phyloP scores from a whole-genome alignment of 164 flowering plant genomes.

The Magnolia sinica region DNA sequence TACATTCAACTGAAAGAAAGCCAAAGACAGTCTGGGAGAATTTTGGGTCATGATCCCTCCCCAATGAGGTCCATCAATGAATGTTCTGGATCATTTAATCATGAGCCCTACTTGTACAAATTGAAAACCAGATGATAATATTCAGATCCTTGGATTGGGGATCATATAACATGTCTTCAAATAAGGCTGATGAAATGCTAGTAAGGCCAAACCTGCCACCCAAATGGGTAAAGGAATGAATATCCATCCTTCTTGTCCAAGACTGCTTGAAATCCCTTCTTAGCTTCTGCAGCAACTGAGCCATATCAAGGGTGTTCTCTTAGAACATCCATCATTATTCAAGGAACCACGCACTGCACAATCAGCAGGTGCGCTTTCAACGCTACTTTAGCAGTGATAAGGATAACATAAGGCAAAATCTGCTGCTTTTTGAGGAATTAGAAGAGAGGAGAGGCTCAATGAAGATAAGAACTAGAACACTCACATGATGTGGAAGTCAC shows the following conservation, averaged over 20 bases:
- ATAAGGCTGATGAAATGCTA: neutral
- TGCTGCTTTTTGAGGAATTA: neutral
- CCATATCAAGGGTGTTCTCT: conserved; percentile 72
- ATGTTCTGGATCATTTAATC: neutral
- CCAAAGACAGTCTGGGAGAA: neutral
- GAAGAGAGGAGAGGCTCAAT: neutral
- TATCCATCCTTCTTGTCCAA: conserved; percentile 82
- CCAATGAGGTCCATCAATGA: neutral
- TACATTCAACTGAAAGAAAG: neutral
- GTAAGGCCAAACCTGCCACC: conserved; percentile 75
- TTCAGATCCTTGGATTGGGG: neutral
- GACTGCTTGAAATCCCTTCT: conserved; percentile 71
- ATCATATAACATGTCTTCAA: neutral
- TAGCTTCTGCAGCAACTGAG: conserved; percentile 95
- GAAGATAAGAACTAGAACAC: conserved; percentile 13
- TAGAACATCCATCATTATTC: conserved; percentile 48
- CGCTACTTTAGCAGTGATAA: conserved; percentile 24
- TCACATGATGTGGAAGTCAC: conserved; percentile 49
- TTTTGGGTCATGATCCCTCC: neutral
- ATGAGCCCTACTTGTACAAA: neutral
- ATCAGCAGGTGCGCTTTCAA: conserved; percentile 42
- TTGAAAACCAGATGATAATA: neutral
- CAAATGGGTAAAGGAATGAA: conserved; percentile 78
- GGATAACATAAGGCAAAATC: neutral
- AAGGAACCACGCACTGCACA: conserved; percentile 44